Conservation (phyloP, 805 yeast genomes). For the Hanseniaspora lachancei region DNA sequence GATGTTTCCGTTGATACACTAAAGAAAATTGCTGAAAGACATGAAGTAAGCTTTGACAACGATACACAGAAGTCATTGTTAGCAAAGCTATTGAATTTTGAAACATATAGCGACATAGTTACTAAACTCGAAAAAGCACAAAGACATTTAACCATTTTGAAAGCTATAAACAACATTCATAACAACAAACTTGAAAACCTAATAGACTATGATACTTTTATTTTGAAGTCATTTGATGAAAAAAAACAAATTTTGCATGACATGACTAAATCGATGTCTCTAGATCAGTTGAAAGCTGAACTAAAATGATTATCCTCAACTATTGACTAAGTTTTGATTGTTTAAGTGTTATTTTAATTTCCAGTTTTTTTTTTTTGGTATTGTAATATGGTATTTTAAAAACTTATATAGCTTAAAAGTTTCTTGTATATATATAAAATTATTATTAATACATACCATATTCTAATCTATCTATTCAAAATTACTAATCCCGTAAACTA, state of each 20-base stretch:
- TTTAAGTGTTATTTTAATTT: background rate
- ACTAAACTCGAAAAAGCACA: background rate
- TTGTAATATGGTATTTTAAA: background rate
- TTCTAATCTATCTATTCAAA: no score
- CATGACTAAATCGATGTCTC: background rate
- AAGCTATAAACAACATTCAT: conserved; percentile 1
- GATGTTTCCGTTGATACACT: conserved; percentile 39
- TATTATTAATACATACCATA: background rate
- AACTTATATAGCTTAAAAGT: background rate
- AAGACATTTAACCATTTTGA: background rate
- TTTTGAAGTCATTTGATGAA: background rate
- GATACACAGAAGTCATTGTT: conserved; percentile 9
- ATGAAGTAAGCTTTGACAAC: background rate
- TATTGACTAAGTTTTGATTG: background rate
- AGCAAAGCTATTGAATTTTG: background rate
- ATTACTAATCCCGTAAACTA: background rate
- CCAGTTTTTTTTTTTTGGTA: background rate
- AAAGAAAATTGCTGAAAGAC: conserved; percentile 35
- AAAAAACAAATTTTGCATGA: background rate
- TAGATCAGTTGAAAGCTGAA: conserved; percentile 1
- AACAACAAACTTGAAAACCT: background rate
- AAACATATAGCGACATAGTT: background rate
- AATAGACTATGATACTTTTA: background rate
- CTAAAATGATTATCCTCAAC: background rate
- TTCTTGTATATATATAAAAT: background rate